phyloP scores from a whole-genome alignment of 257 asterid species.

The Solanum lignicaule region DNA sequence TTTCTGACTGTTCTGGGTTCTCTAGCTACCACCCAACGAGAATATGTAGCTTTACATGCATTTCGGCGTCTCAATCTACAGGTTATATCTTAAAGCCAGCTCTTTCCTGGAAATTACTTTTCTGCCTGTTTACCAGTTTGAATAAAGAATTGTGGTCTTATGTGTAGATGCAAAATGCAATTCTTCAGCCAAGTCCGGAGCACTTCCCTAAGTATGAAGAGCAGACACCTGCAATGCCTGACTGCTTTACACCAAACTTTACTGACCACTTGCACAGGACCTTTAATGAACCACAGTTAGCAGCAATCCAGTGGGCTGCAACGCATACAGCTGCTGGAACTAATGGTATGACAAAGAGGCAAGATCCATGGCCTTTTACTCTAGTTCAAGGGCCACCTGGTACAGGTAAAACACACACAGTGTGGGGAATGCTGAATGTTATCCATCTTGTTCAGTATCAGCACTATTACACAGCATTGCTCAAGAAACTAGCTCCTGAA shows the following conservation, averaged over 20 bases:
- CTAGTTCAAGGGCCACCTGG: constrained; percentile 99
- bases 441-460: constrained; percentile 99
- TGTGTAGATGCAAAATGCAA: constrained; percentile 94
- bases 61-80: constrained; percentile 89
- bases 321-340: constrained; percentile 97
- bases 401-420: constrained; percentile 97
- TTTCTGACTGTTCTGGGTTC: constrained; percentile 82
- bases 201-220: constrained; percentile 96
- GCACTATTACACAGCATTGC: constrained; percentile 92
- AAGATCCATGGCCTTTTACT: constrained; percentile 98
- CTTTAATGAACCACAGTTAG: constrained; percentile 84
- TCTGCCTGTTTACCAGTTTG: constrained; percentile 4
- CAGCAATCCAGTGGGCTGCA: constrained; percentile 99
- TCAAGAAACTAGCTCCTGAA: constrained; percentile 96
- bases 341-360: constrained; percentile 67
- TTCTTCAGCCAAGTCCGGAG: constrained; percentile 93
- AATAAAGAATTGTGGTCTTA: not conserved
- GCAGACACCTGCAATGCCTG: constrained; percentile 97
- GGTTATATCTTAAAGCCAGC: constrained; percentile 30
- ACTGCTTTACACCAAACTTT: constrained; percentile 90
- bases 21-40: constrained; percentile 94
- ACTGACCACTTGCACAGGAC: constrained; percentile 66
- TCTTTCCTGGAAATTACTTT: not conserved
- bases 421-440: constrained; percentile 99
- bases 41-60: constrained; percentile 87